Evolutionary conservation across 768 basidiomycete genomes (phyloP), one percentile per base, ranked within the genome.

Genomic region (Tricholoma hemisulphureum): DNA sequence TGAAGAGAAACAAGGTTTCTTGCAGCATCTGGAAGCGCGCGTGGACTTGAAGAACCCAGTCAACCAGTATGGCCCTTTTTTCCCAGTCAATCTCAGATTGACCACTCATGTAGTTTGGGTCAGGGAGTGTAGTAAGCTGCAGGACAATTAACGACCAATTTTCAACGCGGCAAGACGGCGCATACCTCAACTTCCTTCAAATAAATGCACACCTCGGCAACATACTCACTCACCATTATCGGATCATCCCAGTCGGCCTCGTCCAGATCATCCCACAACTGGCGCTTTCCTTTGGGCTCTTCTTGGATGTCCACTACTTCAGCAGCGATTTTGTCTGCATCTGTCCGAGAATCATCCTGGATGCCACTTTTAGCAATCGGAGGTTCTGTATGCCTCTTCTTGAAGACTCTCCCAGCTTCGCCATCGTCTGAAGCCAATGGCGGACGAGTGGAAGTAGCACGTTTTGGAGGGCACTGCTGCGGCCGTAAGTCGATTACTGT

Each of bases 31-130:
- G 84, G 80, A 95, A 95, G 62, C 88, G 88, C 51, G 82, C 81
- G 69, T 97, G 95, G 14, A 95, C 88, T 72, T 95, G 91, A 61
- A 97, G 85, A 58, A 98, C 80, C 94, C 94, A 97, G 78, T 96
- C 95, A 61, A 91, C 85, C 16, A 98, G 84, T 51, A 95, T 84
- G 7, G 86, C 88, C 10, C 94, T 89, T 85, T 95, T 93, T 51
- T 85, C 84, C 93, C 93, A 96, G 13, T 85, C 87, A 26, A 97
- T 80, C 54, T 93, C 89, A 57, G 83, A 82, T 71, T 98, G 94
- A 58, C 72, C 80, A 11, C 83, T 76, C 90, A 97, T 95, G 72
- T 96, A 97, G 58, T 87, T 80, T 0, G 90, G 83, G 59, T 89
- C 86, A 2, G 95, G 92, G 72, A 94, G 83, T 0, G 87, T 92